A percentile compares a stretch with the other conserved stretches of the same genome.
These are phyloP conservation scores for Botryotinia globosa DNA, from an alignment of 2,329 filamentous ascomycete genomes.

Conservation along the genomic window DNA sequence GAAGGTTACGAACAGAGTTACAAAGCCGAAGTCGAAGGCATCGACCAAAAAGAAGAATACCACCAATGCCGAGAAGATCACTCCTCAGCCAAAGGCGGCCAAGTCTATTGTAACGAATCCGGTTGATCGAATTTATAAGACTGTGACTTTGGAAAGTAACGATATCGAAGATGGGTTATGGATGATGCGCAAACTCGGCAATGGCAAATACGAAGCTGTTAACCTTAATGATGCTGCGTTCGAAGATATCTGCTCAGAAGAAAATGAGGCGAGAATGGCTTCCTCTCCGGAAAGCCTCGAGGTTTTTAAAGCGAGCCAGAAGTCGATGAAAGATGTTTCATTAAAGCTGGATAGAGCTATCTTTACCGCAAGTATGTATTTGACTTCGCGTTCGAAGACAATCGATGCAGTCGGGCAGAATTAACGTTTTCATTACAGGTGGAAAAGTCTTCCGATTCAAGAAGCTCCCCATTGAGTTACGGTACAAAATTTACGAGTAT, in stretches of 20 bases:
- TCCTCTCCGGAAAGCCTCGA: slow-evolving; percentile 4
- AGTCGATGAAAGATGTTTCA: slow-evolving; percentile 22
- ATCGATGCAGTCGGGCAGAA: neutral
- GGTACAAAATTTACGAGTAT: slow-evolving; percentile 26
- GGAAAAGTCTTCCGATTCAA: slow-evolving; percentile 27
- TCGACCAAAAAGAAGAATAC: neutral
- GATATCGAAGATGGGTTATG: slow-evolving; percentile 26
- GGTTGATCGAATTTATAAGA: slow-evolving; percentile 22
- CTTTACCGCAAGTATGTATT: slow-evolving; percentile 24
- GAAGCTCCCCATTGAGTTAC: slow-evolving; percentile 27
- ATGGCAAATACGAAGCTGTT: slow-evolving; percentile 27
- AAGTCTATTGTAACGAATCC: neutral
- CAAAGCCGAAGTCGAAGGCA: neutral
- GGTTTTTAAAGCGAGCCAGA: slow-evolving; percentile 17
- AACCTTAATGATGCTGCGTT: slow-evolving; percentile 20
- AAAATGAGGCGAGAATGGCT: slow-evolving; percentile 24
- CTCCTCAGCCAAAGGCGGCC: neutral
- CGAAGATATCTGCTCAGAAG: slow-evolving; percentile 23
- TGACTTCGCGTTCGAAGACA: neutral
- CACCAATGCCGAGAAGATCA: neutral
- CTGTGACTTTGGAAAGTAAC: slow-evolving; percentile 20
- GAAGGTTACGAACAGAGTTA: neutral
- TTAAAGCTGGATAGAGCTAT: slow-evolving; percentile 24
- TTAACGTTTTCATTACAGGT: neutral
- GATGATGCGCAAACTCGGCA: slow-evolving; percentile 25